Conservation (phyloP, 148 eudicot genomes). For the Chenopodium berlandieri region DNA sequence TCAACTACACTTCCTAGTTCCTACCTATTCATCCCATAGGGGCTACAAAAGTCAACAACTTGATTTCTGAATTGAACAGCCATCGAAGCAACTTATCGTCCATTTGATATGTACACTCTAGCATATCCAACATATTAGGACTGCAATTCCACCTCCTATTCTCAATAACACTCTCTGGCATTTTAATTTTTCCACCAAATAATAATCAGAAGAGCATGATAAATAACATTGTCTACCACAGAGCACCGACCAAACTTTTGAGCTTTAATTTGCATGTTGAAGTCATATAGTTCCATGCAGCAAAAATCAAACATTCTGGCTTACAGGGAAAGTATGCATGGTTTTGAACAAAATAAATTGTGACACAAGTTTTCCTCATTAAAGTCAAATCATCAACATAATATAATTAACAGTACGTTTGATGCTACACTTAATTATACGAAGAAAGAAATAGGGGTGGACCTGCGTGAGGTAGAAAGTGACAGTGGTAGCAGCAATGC, state of each 20-base stretch:
- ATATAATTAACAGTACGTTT: not conserved
- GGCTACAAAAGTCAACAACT: too few relatives aligned
- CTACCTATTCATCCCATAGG: too few relatives aligned
- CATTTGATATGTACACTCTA: not conserved
- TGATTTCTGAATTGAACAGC: too few relatives aligned
- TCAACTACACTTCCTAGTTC: too few relatives aligned
- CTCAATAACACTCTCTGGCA: not conserved
- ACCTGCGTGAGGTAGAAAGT: not conserved
- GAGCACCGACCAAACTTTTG: not conserved
- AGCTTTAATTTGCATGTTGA: not conserved
- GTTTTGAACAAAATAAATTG: not conserved
- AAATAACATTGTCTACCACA: not conserved
- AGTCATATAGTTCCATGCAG: not conserved
- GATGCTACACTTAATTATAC: not conserved
- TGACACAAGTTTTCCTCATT: not conserved
- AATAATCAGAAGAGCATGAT: not conserved
- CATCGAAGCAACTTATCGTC: not conserved
- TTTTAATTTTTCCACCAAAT: too few relatives aligned
- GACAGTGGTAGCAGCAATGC: not conserved
- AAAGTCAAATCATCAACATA: not conserved
- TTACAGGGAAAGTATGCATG: not conserved
- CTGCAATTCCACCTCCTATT: not conserved
- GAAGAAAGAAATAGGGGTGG: not conserved
- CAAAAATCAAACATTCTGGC: not conserved
- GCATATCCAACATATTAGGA: not conserved